Percentiles rank a stretch among this genome's conserved stretches.
Conservation (phyloP, 2,329 filamentous ascomycete genomes). For the Exophiala mesophila region DNA sequence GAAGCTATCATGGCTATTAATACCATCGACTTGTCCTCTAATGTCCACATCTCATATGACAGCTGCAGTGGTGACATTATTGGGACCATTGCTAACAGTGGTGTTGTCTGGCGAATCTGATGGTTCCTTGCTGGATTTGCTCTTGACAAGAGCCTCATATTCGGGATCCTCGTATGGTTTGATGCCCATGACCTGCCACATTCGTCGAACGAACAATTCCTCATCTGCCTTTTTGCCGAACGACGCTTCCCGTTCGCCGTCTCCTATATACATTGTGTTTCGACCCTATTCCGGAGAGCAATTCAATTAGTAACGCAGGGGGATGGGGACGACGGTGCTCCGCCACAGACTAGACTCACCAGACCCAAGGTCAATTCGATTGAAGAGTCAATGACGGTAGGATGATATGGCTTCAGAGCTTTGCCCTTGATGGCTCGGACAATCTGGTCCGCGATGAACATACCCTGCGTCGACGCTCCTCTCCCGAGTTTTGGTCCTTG, state of each 20-base stretch:
- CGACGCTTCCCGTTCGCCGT: conserved; percentile 9
- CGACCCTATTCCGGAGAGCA: conserved; percentile 6
- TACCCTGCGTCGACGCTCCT: conserved; percentile 51
- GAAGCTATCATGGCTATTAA: no score
- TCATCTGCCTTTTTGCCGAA: conserved; percentile 34
- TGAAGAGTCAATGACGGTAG: conserved; percentile 45
- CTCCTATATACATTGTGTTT: conserved; percentile 15
- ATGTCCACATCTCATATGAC: no score
- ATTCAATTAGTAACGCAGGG: not conserved
- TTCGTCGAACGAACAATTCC: conserved; percentile 41
- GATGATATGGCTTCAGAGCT: conserved; percentile 39
- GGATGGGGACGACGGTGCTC: not conserved
- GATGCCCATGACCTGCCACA: conserved; percentile 43
- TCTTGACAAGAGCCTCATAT: not conserved
- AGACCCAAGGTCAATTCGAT: conserved; percentile 54
- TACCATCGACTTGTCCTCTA: no score
- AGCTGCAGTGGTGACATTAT: no score
- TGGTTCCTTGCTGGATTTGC: not conserved
- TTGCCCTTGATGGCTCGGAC: conserved; percentile 43
- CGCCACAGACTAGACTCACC: conserved; percentile 12
- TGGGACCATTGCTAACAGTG: no score
- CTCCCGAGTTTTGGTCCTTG: conserved; percentile 51
- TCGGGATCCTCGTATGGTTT: conserved; percentile 37
- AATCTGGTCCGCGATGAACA: conserved; percentile 52
- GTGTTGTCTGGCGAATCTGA: no score